A percentile compares a stretch with the other conserved stretches of the same genome.
These are phyloP conservation scores for Mychonastes homosphaera DNA, from an alignment of 139 green algal species.

Conservation along the genomic window DNA sequence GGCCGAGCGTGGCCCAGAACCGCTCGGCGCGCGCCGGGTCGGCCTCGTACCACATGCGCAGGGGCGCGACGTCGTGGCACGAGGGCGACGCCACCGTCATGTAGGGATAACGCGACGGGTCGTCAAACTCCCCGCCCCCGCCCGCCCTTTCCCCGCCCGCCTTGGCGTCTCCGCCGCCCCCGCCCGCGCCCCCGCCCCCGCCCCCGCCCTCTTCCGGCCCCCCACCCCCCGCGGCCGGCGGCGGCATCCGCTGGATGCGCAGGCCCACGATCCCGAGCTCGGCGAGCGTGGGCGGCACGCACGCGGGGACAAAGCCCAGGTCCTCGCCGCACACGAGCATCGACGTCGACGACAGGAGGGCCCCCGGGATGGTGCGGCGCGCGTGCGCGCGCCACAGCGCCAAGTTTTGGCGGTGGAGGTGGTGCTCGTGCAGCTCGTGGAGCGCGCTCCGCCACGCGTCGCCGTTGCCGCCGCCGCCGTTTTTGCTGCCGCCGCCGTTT, in stretches of 20 bases:
- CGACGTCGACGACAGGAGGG: slow-evolving; percentile 54
- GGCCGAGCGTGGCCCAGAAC: too few relatives aligned
- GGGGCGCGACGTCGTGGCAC: slow-evolving; percentile 86
- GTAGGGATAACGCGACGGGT: slow-evolving; percentile 38
- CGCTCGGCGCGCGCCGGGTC: too few relatives aligned
- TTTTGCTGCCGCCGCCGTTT: slow-evolving; percentile 51
- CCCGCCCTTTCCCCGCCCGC: too few relatives aligned
- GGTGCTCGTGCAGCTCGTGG: slow-evolving; percentile 69
- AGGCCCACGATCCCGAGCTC: slow-evolving; percentile 84
- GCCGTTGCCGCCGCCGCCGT: too few relatives aligned
- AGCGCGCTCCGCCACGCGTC: slow-evolving; percentile 54
- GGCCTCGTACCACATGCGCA: slow-evolving; percentile 58
- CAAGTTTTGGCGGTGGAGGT: slow-evolving; percentile 55
- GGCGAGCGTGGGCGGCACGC: slow-evolving; percentile 57
- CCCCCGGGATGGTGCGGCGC: slow-evolving; percentile 71
- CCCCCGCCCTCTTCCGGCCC: too few relatives aligned
- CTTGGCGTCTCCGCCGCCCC: too few relatives aligned
- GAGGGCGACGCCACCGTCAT: slow-evolving; percentile 70
- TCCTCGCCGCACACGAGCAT: slow-evolving; percentile 97
- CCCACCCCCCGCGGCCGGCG: background rate
- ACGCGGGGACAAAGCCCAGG: slow-evolving; percentile 82
- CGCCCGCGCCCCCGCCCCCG: too few relatives aligned
- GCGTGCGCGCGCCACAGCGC: slow-evolving; percentile 68
- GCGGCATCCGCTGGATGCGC: slow-evolving; percentile 83
- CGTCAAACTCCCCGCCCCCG: slow-evolving; percentile 37